Conservation (phyloP, 2,329 filamentous ascomycete species). For the Claviceps purpurea region DNA sequence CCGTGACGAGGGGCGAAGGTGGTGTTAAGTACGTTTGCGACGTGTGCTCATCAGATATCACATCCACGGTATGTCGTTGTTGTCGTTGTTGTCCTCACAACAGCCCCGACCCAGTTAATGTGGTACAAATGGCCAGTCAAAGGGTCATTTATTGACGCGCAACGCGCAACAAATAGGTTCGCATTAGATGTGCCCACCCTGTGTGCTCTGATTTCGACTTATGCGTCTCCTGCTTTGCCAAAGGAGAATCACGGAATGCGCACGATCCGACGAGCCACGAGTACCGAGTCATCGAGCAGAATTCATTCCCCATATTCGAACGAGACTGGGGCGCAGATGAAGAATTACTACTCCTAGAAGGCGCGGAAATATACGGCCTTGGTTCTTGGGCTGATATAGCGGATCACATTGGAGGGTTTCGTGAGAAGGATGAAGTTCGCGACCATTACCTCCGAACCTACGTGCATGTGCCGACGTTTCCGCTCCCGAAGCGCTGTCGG, state of each 20-base stretch:
- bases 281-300: constrained; percentile 92
- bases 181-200: constrained; percentile 77
- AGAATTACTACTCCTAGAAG: constrained; percentile 83
- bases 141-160: constrained; percentile 5
- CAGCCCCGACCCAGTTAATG: background rate
- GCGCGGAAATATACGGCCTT: constrained; percentile 88
- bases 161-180: constrained; percentile 46
- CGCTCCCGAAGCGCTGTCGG: constrained; percentile 73
- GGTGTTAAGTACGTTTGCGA: constrained; percentile 96
- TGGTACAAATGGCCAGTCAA: background rate
- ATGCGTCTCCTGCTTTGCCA: constrained; percentile 87
- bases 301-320: constrained; percentile 93
- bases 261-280: constrained; percentile 80
- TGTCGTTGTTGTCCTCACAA: constrained; percentile 19
- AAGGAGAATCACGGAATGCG: constrained; percentile 64
- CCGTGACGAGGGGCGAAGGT: constrained; percentile 69
- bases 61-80: constrained; percentile 63
- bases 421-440: constrained; percentile 87
- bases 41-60: constrained; percentile 91
- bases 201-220: constrained; percentile 90
- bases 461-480: constrained; percentile 70
- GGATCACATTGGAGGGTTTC: constrained; percentile 92
- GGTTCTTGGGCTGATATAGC: constrained; percentile 97
- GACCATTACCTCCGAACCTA: constrained; percentile 89
- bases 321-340: constrained; percentile 95